These are phyloP conservation scores for Akanthomyces dipterigenus DNA, from an alignment of 2,329 filamentous ascomycete species.

Conservation along the genomic window DNA sequence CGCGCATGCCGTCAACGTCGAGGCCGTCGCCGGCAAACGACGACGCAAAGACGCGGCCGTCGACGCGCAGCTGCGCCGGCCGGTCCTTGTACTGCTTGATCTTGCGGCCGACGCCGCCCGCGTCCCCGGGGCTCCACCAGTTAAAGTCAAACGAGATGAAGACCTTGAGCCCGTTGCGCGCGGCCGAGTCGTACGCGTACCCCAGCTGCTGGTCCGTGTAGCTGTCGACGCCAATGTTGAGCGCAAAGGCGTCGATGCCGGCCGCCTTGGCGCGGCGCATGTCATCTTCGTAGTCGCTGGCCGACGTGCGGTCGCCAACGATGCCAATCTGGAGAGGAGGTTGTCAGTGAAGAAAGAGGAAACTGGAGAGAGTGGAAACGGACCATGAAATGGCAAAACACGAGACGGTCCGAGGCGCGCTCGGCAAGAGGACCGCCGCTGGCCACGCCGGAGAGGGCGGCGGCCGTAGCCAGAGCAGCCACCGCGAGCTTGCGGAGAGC, in stretches of 20 bases:
- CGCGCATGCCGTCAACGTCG: conserved; percentile 33
- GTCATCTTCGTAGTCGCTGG: conserved; percentile 40
- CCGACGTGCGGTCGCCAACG: conserved; percentile 32
- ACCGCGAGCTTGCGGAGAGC: conserved; percentile 15
- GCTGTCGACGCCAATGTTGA: conserved; percentile 41
- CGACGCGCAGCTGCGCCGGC: conserved; percentile 41
- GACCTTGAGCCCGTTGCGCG: conserved; percentile 37
- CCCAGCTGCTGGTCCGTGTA: conserved; percentile 23
- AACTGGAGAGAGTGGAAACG: background rate
- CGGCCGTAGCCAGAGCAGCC: conserved; percentile 13
- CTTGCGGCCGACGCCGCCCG: conserved; percentile 35
- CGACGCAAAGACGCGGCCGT: conserved; percentile 44
- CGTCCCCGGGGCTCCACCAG: conserved; percentile 33
- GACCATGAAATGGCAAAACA: conserved; percentile 40
- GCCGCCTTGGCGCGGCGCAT: conserved; percentile 37
- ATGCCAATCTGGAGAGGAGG: conserved; percentile 33
- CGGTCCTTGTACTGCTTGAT: conserved; percentile 37
- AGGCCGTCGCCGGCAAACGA: conserved; percentile 45
- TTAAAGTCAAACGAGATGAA: conserved; percentile 53
- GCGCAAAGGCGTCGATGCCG: conserved; percentile 42
- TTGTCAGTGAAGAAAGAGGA: background rate
- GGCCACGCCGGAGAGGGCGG: conserved; percentile 13
- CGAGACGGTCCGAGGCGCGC: conserved; percentile 21
- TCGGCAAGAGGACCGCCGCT: conserved; percentile 14
- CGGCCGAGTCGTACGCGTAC: conserved; percentile 23